A percentile compares a stretch with the other conserved stretches of the same genome.
phyloP scores from a whole-genome alignment of 495 filamentous ascomycete genomes.

The Xylaria flabelliformis region DNA sequence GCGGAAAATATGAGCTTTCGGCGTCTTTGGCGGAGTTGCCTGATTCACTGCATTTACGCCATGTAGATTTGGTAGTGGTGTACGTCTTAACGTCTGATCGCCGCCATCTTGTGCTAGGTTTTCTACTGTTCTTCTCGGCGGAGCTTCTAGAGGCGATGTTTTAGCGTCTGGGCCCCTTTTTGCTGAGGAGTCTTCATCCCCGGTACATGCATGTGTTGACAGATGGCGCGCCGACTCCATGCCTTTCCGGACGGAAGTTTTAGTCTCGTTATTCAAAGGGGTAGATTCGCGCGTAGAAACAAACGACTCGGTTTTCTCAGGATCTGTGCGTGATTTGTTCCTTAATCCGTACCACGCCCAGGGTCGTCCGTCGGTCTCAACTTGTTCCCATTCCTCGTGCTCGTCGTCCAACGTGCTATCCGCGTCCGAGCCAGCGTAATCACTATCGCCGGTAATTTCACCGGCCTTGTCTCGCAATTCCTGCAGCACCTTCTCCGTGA shows the following conservation, averaged over 20 bases:
- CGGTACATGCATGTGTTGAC: not conserved
- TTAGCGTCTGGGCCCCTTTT: not conserved
- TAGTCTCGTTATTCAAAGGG: not conserved
- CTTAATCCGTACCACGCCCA: conserved; percentile 37
- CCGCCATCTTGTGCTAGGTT: not conserved
- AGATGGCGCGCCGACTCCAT: not conserved
- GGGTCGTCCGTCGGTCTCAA: conserved; percentile 18
- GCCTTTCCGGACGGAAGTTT: not conserved
- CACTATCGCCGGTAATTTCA: conserved; percentile 36
- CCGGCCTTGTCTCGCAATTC: conserved; percentile 29
- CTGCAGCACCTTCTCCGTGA: conserved; percentile 30
- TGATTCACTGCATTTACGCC: not conserved
- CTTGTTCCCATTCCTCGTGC: conserved; percentile 27
- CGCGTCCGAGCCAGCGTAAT: conserved; percentile 33
- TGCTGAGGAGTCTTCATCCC: not conserved
- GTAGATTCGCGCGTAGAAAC: not conserved
- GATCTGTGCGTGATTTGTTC: conserved; percentile 9
- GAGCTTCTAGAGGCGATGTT: not conserved
- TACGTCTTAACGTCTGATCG: not conserved
- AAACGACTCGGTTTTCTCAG: not conserved
- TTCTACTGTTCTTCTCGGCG: not conserved
- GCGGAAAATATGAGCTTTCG: not conserved
- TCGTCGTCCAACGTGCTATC: conserved; percentile 28
- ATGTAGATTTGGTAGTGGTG: not conserved
- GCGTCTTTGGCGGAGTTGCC: not conserved